Conservation (phyloP, 1,284 basidiomycete species). For the Papiliotrema laurentii region DNA sequence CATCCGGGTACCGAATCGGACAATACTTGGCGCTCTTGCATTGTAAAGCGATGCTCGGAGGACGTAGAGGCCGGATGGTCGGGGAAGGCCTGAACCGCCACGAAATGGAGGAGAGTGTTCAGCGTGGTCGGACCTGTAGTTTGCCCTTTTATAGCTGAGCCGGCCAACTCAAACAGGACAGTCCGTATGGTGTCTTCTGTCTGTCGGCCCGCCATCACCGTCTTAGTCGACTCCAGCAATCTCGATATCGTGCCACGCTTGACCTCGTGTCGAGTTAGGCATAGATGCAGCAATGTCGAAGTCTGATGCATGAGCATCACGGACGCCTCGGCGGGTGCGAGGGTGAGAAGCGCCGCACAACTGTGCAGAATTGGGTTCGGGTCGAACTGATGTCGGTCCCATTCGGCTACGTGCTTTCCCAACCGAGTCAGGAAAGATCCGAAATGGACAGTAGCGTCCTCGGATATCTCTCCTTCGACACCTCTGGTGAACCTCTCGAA, state of each 20-base stretch:
- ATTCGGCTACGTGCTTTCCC: constrained; percentile 33
- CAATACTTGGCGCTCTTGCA: constrained; percentile 4
- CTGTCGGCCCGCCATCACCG: constrained; percentile 6
- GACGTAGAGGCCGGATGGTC: background rate
- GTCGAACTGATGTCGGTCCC: constrained; percentile 26
- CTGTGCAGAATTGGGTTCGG: constrained; percentile 26
- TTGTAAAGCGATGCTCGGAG: background rate
- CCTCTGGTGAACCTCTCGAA: constrained; percentile 14
- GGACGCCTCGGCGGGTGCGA: constrained; percentile 5
- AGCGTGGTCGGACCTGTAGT: constrained; percentile 18
- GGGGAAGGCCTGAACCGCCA: constrained; percentile 7
- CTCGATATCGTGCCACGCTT: constrained; percentile 4
- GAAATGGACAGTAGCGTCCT: constrained; percentile 21
- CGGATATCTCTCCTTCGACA: constrained; percentile 17
- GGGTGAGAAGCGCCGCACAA: constrained; percentile 14
- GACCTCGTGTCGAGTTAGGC: constrained; percentile 24
- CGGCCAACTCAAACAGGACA: constrained; percentile 24
- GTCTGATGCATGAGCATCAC: constrained; percentile 27
- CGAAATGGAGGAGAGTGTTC: constrained; percentile 19
- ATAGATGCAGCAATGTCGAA: constrained; percentile 29
- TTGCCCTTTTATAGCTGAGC: constrained; percentile 21
- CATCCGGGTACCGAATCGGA: constrained; percentile 24
- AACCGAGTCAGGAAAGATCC: constrained; percentile 31
- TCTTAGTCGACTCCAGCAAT: constrained; percentile 8
- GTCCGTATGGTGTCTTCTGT: constrained; percentile 25